phyloP scores from a whole-genome alignment of 148 eudicot species.

The Camellia japonica region DNA sequence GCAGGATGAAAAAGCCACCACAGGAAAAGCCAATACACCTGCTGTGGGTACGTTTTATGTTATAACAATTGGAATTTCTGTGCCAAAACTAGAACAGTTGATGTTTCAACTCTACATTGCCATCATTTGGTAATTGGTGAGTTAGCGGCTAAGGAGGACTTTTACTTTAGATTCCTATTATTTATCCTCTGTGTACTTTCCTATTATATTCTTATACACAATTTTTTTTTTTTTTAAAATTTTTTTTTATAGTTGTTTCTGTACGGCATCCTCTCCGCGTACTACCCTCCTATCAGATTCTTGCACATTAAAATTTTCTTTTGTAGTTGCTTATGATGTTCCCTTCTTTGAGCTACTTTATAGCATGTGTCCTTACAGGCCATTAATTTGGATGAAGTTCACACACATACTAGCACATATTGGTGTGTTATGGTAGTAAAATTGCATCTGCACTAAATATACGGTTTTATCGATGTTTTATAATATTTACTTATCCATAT shows the following conservation, averaged over 20 bases:
- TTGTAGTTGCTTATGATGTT: neutral
- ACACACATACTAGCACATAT: neutral
- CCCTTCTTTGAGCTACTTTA: neutral
- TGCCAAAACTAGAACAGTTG: slow-evolving; percentile 1
- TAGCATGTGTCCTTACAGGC: neutral
- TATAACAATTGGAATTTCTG: neutral
- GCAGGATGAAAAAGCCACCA: slow-evolving; percentile 32
- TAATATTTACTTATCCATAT: neutral
- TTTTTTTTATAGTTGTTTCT: neutral
- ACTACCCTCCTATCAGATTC: no score
- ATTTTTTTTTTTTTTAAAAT: no score
- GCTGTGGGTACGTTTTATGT: slow-evolving; percentile 9
- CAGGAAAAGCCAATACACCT: slow-evolving; percentile 28
- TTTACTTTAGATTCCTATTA: neutral
- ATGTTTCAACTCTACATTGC: neutral
- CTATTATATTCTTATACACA: neutral
- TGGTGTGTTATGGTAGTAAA: neutral
- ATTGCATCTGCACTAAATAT: neutral
- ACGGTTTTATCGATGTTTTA: neutral
- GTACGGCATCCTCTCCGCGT: neutral
- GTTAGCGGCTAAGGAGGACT: neutral
- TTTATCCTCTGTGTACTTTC: neutral
- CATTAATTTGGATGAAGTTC: neutral
- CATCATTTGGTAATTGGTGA: neutral
- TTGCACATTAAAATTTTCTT: neutral